Evolutionary conservation across 768 basidiomycete species (phyloP).

Genomic region (Podaxis sp.): DNA sequence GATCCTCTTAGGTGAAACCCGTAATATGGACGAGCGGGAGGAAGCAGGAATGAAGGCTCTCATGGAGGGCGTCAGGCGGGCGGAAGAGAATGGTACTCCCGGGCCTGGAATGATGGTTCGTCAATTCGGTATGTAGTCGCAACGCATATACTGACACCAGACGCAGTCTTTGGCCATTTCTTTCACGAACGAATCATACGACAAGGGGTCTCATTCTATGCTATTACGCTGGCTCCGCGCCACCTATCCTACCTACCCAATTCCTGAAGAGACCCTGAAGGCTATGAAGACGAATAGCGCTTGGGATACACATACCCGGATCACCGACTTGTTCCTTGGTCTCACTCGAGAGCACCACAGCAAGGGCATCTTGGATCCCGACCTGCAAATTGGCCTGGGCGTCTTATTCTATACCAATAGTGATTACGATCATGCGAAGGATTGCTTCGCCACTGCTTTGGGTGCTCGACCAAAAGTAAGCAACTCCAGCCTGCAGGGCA

Average conservation of each 20-base stretch:
- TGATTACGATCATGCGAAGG: conserved; percentile 86
- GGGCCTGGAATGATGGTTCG: conserved; percentile 77
- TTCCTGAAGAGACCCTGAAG: conserved; percentile 54
- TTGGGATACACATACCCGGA: conserved; percentile 80
- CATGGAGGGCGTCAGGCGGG: conserved; percentile 64
- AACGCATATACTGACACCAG: conserved; percentile 15
- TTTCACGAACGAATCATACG: conserved; percentile 92
- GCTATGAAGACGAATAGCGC: conserved; percentile 54
- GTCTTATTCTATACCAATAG: conserved; percentile 88
- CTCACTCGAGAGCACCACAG: conserved; percentile 83
- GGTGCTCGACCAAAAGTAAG: conserved; percentile 65
- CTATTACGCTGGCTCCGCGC: conserved; percentile 83
- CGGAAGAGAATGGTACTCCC: conserved; percentile 59
- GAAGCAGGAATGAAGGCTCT: conserved; percentile 80
- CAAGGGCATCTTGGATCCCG: conserved; percentile 73
- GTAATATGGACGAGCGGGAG: conserved; percentile 88
- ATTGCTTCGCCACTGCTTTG: conserved; percentile 91
- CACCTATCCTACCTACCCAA: conserved; percentile 54
- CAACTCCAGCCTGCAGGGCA: background rate
- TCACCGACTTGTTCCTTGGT: conserved; percentile 80
- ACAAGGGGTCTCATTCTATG: conserved; percentile 81
- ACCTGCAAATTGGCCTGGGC: conserved; percentile 91
- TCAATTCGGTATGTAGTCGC: conserved; percentile 7
- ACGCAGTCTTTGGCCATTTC: conserved; percentile 89
- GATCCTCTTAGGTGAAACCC: conserved; percentile 87